A percentile compares a stretch with the other conserved stretches of the same genome.
phyloP scores from a whole-genome alignment of 192 early-diverging fungal genomes.

The Thoreauomyces humboldtii region DNA sequence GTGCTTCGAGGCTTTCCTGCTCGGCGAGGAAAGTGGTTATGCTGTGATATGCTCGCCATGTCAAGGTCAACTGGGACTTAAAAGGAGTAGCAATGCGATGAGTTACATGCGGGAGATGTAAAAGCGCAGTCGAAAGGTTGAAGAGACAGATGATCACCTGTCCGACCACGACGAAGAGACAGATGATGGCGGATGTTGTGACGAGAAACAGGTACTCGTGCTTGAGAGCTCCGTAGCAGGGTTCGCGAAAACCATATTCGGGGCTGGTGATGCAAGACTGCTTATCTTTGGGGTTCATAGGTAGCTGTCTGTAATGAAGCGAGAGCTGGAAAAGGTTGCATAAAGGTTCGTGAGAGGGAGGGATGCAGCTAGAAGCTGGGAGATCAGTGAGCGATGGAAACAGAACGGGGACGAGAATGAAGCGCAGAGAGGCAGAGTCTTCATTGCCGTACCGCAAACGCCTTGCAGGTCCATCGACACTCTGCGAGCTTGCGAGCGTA shows the following conservation, averaged over 20 bases:
- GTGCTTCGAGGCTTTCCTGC: no score
- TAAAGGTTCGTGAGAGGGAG: background rate
- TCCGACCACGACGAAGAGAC: background rate
- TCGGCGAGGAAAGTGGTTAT: no score
- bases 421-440: background rate
- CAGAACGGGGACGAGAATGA: background rate
- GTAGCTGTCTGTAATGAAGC: background rate
- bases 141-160: no score
- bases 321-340: background rate
- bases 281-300: background rate
- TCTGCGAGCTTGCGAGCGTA: no score
- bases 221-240: background rate
- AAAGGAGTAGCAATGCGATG: no score
- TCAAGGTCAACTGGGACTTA: no score
- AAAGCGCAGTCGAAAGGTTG: no score
- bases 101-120: no score
- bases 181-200: background rate
- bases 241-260: slow-evolving; percentile 1
- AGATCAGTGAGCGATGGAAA: background rate
- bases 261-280: slow-evolving; percentile 1
- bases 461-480: background rate
- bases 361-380: background rate
- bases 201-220: background rate
- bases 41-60: no score
- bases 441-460: background rate